Evolutionary conservation across 306 rosid genomes (phyloP).

Genomic region (Macrotyloma uniflorum): DNA sequence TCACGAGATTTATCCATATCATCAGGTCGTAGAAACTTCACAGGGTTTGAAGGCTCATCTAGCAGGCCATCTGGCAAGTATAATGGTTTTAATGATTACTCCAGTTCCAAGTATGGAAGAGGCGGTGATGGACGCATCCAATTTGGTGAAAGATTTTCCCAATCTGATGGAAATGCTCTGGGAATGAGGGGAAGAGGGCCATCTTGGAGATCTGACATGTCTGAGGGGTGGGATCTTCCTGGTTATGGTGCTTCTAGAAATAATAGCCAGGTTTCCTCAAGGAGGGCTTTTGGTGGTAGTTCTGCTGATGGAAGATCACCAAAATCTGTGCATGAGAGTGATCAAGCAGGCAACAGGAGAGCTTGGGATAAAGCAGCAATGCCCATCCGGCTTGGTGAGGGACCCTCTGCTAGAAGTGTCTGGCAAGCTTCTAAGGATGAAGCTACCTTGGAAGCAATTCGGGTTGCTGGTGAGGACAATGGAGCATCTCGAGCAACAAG

Average conservation of each 20-base stretch:
- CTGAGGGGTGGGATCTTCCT: constrained; percentile 81
- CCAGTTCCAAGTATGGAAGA: constrained; percentile 80
- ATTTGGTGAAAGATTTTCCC: constrained; percentile 76
- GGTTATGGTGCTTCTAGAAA: constrained; percentile 73
- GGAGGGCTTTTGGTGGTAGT: constrained; percentile 74
- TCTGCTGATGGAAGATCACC: constrained; percentile 80
- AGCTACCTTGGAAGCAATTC: constrained; percentile 96
- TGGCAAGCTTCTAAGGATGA: constrained; percentile 99
- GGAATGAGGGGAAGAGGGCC: constrained; percentile 85
- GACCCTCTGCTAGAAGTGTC: constrained; percentile 98
- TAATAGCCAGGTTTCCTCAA: constrained; percentile 75
- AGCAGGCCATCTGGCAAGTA: constrained; percentile 76
- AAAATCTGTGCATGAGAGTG: constrained; percentile 74
- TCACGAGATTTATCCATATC: constrained; percentile 86
- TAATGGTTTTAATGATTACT: constrained; percentile 73
- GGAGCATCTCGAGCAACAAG: constrained; percentile 78
- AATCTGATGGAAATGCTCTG: constrained; percentile 72
- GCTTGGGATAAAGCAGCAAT: constrained; percentile 90
- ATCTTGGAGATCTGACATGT: constrained; percentile 79
- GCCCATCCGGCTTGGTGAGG: constrained; percentile 86
- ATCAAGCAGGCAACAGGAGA: constrained; percentile 80
- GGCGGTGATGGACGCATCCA: constrained; percentile 74
- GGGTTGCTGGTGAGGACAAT: constrained; percentile 92
- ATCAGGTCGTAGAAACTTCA: constrained; percentile 80
- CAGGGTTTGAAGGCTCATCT: constrained; percentile 83